Evolutionary conservation across 257 asterid genomes (phyloP), one percentile per base, ranked within the genome.

Genomic region (Nicotiana sylvestris): DNA sequence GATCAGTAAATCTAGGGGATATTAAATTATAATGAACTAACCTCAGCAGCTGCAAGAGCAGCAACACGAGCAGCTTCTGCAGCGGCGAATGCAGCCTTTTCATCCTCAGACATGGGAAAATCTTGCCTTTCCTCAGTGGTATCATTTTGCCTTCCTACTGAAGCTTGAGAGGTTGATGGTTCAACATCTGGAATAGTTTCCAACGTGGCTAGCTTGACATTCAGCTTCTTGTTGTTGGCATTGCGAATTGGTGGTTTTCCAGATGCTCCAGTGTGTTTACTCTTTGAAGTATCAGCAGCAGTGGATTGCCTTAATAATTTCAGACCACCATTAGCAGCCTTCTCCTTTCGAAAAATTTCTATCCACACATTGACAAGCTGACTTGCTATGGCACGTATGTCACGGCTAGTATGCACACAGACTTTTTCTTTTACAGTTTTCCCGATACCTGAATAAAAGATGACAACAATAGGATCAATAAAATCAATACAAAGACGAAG

Each of bases 321-420:
- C 80, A 84, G 90, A 77, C 94, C 90, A 35, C 88, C 91, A 85
- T 88, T 93, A 78, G 96, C 87, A 81, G 97, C 98, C 91, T 96
- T 96, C 90, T 94, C 97, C 90, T 92, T 96, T 77, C 99, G 97
- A 85, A 96, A 94, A 64, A 96, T 89, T 83, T 93, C 98, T 83
- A 96, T 88, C 99, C 99, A 96, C 62, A 96, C 98, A 27, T 87
- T 91, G 82, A 96, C 99, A 78, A 96, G 98, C 91, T 96, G 99
- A 88, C 98, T 93, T 56, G 99, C 99, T 76, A 96, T 92, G 80
- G 99, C 97, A 1, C 99, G 98, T 84, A 96, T 96, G 88, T 96
- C 99, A 82, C 99, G 98, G 89, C 99, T 96, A 74, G 98, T 91
- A 84, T 96, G 99, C 64, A 96, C 96, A 82, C 99, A 96, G 15